Percentiles rank a stretch among this genome's conserved stretches.
Conservation (phyloP, 768 basidiomycete species). For the Crucibulum laeve region DNA sequence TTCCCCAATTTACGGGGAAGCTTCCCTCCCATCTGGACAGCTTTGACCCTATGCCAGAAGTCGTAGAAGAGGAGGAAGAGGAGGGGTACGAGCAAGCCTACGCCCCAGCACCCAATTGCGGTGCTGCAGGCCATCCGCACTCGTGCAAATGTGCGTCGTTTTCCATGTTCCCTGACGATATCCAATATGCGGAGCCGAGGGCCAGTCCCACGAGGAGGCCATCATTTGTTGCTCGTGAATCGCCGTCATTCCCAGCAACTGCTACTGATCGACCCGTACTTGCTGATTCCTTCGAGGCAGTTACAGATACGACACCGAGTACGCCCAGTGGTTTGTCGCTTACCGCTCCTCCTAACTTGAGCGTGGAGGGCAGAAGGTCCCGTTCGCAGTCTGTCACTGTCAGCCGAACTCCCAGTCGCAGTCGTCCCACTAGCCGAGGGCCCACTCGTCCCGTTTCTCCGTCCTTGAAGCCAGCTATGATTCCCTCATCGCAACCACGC, state of each 20-base stretch:
- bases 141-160: conserved; percentile 11
- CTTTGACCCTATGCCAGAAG: conserved; percentile 30
- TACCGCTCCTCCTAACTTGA: conserved; percentile 4
- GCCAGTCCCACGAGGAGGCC: no score
- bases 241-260: no score
- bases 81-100: conserved; percentile 11
- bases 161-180: conserved; percentile 2
- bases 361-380: conserved; percentile 16
- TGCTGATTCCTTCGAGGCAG: no score
- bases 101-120: conserved; percentile 13
- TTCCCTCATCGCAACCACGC: neutral
- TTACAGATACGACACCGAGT: neutral
- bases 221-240: neutral
- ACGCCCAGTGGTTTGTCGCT: conserved; percentile 7
- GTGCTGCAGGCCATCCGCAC: conserved; percentile 14
- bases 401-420: conserved; percentile 16
- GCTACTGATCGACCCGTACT: no score
- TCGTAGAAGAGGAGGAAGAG: conserved; percentile 24
- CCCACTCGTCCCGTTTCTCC: conserved; percentile 13
- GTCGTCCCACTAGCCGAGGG: conserved; percentile 17
- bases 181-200: neutral
- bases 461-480: conserved; percentile 1
- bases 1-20: conserved; percentile 34
- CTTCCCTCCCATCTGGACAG: conserved; percentile 24
- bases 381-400: conserved; percentile 24